Evolutionary conservation across 2,329 filamentous ascomycete genomes (phyloP), one percentile per base, ranked within the genome.

Genomic region (Trichocomaceae sp.): DNA sequence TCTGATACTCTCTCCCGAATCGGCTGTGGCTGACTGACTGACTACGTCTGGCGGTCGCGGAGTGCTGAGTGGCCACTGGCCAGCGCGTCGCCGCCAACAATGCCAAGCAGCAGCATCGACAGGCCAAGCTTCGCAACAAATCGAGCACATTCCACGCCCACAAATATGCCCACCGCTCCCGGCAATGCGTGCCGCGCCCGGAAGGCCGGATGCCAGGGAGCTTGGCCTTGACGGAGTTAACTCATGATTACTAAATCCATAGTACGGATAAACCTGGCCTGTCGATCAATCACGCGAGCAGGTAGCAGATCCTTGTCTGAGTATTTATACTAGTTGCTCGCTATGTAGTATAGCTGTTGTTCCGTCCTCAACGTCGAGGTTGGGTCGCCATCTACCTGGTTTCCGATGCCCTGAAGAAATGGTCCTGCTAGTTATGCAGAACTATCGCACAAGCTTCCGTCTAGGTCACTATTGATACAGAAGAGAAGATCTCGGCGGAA

Each of bases 141-240:
- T 26, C 23, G 31, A 19, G 17, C 37, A n/a, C 39, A 42, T 42
- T 42, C 41, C 50, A 35, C n/a, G 13, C 3, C 46, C 23, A 47
- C 31, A 29, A n/a, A n/a, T n/a, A 37, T 22, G 12, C 31, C 26
- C 31, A 29, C 49, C 50, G 50, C 50, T 45, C 22, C 19, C 41
- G 41, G 50, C 50, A 51, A 17, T 45, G 19, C 37, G 7, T 45
- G 50, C 50, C 42, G 50, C 50, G 29, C 26, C 50, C 50, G 50
- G 50, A 22, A 46, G 9, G 7, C 22, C 39, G 39, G 39, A 42
- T 42, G 39, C 39, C n/a, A 42, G 39, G 23, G 23, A 26, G 23
- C 23, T 26, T 26, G 23, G 23, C 23, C 23, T 4, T 3, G 23
- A 26, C 23, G 23, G 23, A 26, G 23, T 26, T 26, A 26, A 26